phyloP scores from a whole-genome alignment of 805 yeast genomes.

The Lachancea cidri region DNA sequence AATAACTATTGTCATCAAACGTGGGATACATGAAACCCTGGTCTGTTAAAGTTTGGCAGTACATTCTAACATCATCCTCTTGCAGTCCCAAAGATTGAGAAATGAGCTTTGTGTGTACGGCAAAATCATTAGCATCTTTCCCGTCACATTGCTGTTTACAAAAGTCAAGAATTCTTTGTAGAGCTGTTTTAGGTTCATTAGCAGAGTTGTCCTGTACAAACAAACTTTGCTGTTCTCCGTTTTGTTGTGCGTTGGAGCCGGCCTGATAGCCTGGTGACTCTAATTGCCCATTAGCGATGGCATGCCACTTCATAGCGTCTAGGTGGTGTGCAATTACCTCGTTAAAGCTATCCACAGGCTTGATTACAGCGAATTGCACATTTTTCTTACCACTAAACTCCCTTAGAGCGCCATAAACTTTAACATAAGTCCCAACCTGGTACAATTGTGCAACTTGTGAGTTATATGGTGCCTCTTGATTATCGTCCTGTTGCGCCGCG shows the following conservation, averaged over 20 bases:
- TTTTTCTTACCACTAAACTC: conserved; percentile 61
- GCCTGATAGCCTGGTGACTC: conserved; percentile 12
- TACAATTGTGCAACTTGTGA: conserved; percentile 34
- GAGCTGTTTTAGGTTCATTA: conserved; percentile 28
- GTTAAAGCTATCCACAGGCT: conserved; percentile 56
- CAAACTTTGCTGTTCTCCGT: conserved; percentile 29
- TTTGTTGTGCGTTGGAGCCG: conserved; percentile 21
- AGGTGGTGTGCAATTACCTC: conserved; percentile 64
- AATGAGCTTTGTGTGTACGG: conserved; percentile 64
- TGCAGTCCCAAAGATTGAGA: conserved; percentile 50
- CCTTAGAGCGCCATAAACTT: conserved; percentile 49
- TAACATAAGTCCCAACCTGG: conserved; percentile 52
- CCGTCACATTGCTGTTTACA: conserved; percentile 42
- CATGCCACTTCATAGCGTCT: conserved; percentile 54
- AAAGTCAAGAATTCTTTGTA: conserved; percentile 44
- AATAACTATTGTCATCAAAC: conserved; percentile 57
- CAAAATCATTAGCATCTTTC: conserved; percentile 54
- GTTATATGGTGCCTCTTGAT: conserved; percentile 16
- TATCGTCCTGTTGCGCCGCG: conserved; percentile 26
- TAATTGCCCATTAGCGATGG: conserved; percentile 49
- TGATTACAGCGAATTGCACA: conserved; percentile 58
- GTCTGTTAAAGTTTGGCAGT: conserved; percentile 53
- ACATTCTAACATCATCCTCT: conserved; percentile 44
- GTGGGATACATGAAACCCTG: conserved; percentile 67
- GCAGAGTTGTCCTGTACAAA: conserved; percentile 41